Base-by-base conservation (phyloP, 768 basidiomycete genomes). In the Mycena filopes region DNA sequence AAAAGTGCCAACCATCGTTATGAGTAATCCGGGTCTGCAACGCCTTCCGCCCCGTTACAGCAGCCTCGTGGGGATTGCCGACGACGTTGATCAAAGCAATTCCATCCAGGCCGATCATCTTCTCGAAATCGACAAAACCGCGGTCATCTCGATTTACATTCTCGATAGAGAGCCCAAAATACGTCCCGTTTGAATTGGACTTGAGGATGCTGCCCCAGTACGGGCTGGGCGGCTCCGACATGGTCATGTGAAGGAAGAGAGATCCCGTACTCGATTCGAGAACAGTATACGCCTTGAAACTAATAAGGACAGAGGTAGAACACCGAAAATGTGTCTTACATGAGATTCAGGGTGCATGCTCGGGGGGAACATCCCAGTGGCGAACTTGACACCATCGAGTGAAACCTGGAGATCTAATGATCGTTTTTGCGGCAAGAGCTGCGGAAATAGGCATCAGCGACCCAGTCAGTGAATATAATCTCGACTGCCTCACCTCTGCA, bases 101-200 rank as follows among this genome's bases (percentile, higher is more conserved):
- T 0, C 98, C 98, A 75, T 99, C 96, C 51, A 99, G 78, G 12
- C 96, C 96, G 60, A 92, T 87, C 85, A 98, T 92, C 83, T 99
- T 99, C 81, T 99, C 98, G 70, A 99, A 99, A 76, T 99, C 97
- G 33, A 95, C 96, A 72, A 86, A 99, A 6, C 98, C 98, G 0
- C 80, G 74, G 0, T 87, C 80, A 74, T 99, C 91, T n/a, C 98
- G 87, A 76, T 99, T 99, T 59, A 93, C 98, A 70, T 95, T 85
- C 70, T 94, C 91, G 41, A 93, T 72, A 1, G 96, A 94, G 13
- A 96, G 75, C 23, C 93, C 90, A 75, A 95, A 99, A 82, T 98
- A 98, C 0, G 98, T 99, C 40, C 98, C 98, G 71, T 99, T 99
- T 31, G 93, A 98, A 77, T 99, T 99, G 29, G 96, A 98, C 77